Evolutionary conservation across 352 stramenopile genomes (phyloP).

Genomic region (Lagenidium giganteum): DNA sequence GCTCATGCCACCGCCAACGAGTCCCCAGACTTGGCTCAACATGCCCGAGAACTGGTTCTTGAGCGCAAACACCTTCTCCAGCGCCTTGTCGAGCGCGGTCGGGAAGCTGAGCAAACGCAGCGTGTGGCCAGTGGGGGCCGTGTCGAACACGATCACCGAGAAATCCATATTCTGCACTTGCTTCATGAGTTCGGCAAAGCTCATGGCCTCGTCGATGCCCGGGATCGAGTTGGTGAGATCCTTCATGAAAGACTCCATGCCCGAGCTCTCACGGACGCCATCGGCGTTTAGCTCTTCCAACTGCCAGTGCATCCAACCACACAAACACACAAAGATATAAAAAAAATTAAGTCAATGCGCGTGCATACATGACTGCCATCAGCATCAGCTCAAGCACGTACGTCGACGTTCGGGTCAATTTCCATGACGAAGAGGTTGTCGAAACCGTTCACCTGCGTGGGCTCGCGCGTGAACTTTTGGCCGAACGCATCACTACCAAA

Average conservation of each 20-base stretch:
- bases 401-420: slow-evolving; percentile 92
- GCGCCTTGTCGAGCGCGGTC: slow-evolving; percentile 97
- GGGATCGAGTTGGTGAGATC: slow-evolving; percentile 97
- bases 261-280: slow-evolving; percentile 80
- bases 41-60: slow-evolving; percentile 90
- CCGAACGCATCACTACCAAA: slow-evolving; percentile 94
- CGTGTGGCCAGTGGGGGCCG: slow-evolving; percentile 96
- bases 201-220: slow-evolving; percentile 99
- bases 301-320: slow-evolving; percentile 17
- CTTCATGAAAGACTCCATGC: slow-evolving; percentile 94
- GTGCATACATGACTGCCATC: too few relatives aligned
- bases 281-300: slow-evolving; percentile 81
- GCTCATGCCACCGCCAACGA: slow-evolving; percentile 67
- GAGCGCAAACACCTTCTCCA: slow-evolving; percentile 98
- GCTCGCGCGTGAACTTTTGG: slow-evolving; percentile 98
- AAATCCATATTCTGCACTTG: slow-evolving; percentile 97
- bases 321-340: slow-evolving; percentile 1
- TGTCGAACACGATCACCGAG: slow-evolving; percentile 98
- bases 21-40: slow-evolving; percentile 80
- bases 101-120: slow-evolving; percentile 96
- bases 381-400: slow-evolving; percentile 15
- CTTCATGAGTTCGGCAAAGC: slow-evolving; percentile 99
- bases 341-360: too few relatives aligned
- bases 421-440: slow-evolving; percentile 98
- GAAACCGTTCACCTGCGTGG: slow-evolving; percentile 97